Evolutionary conservation across 2,329 filamentous ascomycete species (phyloP).

Genomic region (Westerdykella sp.): DNA sequence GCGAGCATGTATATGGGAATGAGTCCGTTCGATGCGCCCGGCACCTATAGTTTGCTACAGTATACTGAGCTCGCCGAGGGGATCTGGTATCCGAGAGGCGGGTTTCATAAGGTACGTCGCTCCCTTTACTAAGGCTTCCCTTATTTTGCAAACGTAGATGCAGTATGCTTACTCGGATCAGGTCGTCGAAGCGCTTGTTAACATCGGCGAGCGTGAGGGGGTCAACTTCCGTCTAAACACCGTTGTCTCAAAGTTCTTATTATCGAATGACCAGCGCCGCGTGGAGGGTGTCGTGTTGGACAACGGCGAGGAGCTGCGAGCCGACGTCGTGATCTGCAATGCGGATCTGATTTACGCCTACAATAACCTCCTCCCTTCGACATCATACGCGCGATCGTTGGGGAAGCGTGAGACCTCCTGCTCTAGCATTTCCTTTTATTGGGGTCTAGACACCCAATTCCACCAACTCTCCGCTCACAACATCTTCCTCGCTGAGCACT

Average conservation of each 20-base stretch:
- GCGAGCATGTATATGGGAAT: conserved; percentile 81
- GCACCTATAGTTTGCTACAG: conserved; percentile 66
- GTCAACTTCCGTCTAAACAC: conserved; percentile 58
- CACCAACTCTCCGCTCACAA: conserved; percentile 65
- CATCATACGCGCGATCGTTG: conserved; percentile 39
- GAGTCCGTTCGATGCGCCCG: conserved; percentile 69
- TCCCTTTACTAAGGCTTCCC: background rate
- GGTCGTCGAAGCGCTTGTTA: conserved; percentile 55
- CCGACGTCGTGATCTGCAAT: conserved; percentile 65
- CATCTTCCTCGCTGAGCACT: conserved; percentile 70
- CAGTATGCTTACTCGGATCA: conserved; percentile 11
- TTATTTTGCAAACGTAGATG: background rate
- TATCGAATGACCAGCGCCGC: conserved; percentile 46
- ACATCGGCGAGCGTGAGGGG: conserved; percentile 56
- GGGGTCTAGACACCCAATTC: conserved; percentile 56
- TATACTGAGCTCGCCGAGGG: conserved; percentile 71
- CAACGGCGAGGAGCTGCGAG: conserved; percentile 52
- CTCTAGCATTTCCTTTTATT: conserved; percentile 72
- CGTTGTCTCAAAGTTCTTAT: conserved; percentile 51
- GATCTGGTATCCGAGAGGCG: conserved; percentile 68
- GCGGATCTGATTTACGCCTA: conserved; percentile 71
- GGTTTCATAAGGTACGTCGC: conserved; percentile 55
- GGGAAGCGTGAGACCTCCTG: conserved; percentile 55
- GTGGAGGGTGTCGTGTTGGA: conserved; percentile 56
- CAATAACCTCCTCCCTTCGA: conserved; percentile 59